Percentiles rank a stretch among this genome's conserved stretches.
phyloP scores from a whole-genome alignment of 208 protist species.

The Wallacemonas sp. region DNA sequence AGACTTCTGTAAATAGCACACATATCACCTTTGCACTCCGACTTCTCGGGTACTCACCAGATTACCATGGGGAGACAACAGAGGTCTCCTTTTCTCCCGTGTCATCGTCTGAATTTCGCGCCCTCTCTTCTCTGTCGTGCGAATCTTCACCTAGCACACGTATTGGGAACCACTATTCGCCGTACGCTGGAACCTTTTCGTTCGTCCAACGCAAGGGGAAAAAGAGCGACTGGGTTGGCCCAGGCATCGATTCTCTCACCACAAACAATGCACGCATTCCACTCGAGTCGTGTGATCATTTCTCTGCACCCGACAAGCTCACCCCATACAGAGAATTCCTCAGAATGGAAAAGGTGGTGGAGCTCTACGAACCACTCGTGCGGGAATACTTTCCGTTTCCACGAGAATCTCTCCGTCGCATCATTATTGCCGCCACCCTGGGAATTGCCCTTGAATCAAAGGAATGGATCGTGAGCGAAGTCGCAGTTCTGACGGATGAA shows the following conservation, averaged over 20 bases:
- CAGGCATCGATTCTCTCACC: not conserved
- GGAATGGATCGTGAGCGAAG: conserved; percentile 55
- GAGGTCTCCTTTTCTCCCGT: conserved; percentile 36
- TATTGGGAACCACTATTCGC: conserved; percentile 89
- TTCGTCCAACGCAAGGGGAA: conserved; percentile 26
- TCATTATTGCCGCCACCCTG: conserved; percentile 66
- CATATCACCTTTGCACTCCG: conserved; percentile 59
- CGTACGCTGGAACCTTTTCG: conserved; percentile 71
- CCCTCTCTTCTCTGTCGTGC: not conserved
- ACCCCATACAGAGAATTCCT: conserved; percentile 29
- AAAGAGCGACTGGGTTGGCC: conserved; percentile 6
- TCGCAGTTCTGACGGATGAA: conserved; percentile 65
- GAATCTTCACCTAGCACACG: conserved; percentile 38
- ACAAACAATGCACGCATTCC: conserved; percentile 45
- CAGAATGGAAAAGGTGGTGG: conserved; percentile 58
- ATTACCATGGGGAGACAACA: conserved; percentile 70
- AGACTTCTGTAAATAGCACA: not conserved
- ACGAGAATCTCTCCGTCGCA: conserved; percentile 50
- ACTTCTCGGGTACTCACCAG: conserved; percentile 66
- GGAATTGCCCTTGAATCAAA: conserved; percentile 41
- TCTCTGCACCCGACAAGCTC: conserved; percentile 14
- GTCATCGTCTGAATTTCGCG: conserved; percentile 6
- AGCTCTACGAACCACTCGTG: conserved; percentile 74
- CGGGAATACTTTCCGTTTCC: conserved; percentile 54
- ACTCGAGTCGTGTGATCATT: conserved; percentile 52